Evolutionary conservation across 768 basidiomycete genomes (phyloP), one percentile per base, ranked within the genome.

Genomic region (Cytidiella melzeri): DNA sequence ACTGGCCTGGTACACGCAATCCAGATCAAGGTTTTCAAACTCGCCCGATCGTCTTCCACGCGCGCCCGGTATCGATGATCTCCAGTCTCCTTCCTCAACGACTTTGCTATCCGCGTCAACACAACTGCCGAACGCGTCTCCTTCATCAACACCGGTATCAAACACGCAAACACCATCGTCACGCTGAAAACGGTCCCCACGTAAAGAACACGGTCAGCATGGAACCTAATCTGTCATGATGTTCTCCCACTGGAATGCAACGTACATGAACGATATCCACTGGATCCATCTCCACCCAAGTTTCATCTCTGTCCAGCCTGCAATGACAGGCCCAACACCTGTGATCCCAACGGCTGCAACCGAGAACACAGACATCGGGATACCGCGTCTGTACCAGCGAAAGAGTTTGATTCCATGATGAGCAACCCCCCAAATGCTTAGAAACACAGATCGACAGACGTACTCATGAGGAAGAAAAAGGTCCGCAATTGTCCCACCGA

Each of bases 211-310:
- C 10, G 5, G 5, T n/a, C n/a, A n/a, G n/a, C n/a, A n/a, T n/a
- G n/a, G n/a, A n/a, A n/a, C n/a, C n/a, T n/a, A n/a, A n/a, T n/a
- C n/a, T n/a, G n/a, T n/a, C n/a, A n/a, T n/a, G n/a, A n/a, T n/a
- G n/a, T n/a, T n/a, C n/a, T n/a, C n/a, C n/a, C n/a, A n/a, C n/a
- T n/a, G n/a, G n/a, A n/a, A n/a, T n/a, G n/a, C n/a, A 27, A 60
- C 58, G 47, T 36, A 80, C 83, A 84, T 86, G 57, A 81, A 69
- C 54, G 81, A 80, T 7, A 88, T 74, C 88, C 87, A 91, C 57
- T 89, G 80, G 21, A 93, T 87, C 87, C 88, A 91, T 23, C 87
- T 71, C 87, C 89, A 91, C 53, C 73, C 72, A 1, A 90, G 61
- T 51, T 80, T 76, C 52, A 76, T 72, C 58, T 87, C 83, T 19